Evolutionary conservation across 2,329 filamentous ascomycete species (phyloP).

Genomic region (Colletotrichum sansevieriae): DNA sequence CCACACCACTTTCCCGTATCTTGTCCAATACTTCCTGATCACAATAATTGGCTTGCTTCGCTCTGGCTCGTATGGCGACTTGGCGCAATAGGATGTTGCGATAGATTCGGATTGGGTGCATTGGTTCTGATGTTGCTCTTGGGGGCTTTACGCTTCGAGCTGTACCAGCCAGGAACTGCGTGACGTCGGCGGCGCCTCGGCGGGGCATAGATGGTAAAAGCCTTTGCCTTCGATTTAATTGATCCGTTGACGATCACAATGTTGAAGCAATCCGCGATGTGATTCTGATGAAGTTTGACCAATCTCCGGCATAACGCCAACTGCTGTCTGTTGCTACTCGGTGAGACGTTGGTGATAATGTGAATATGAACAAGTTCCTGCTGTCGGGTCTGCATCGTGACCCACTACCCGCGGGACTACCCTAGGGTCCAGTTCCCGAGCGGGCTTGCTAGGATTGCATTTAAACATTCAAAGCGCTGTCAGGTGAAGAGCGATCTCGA

Average conservation of each 20-base stretch:
- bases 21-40: constrained; percentile 55
- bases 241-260: constrained; percentile 12
- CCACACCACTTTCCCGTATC: constrained; percentile 47
- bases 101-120: constrained; percentile 55
- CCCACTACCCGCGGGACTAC: constrained; percentile 24
- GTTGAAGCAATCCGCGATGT: background rate
- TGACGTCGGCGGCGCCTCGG: constrained; percentile 9
- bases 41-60: constrained; percentile 52
- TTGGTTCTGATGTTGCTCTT: constrained; percentile 41
- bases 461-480: background rate
- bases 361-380: constrained; percentile 1
- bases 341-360: background rate
- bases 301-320: too few relatives aligned
- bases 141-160: constrained; percentile 29
- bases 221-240: constrained; percentile 19
- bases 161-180: constrained; percentile 16
- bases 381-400: constrained; percentile 30
- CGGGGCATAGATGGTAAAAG: constrained; percentile 25
- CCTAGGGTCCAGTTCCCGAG: constrained; percentile 14
- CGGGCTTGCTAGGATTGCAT: background rate
- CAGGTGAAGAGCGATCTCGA: background rate
- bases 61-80: constrained; percentile 54
- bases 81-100: constrained; percentile 58
- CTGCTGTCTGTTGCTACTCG: too few relatives aligned
- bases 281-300: too few relatives aligned